A percentile compares a stretch with the other conserved stretches of the same genome.
Conservation (phyloP, 1,284 basidiomycete genomes). For the Boletus mariae region DNA sequence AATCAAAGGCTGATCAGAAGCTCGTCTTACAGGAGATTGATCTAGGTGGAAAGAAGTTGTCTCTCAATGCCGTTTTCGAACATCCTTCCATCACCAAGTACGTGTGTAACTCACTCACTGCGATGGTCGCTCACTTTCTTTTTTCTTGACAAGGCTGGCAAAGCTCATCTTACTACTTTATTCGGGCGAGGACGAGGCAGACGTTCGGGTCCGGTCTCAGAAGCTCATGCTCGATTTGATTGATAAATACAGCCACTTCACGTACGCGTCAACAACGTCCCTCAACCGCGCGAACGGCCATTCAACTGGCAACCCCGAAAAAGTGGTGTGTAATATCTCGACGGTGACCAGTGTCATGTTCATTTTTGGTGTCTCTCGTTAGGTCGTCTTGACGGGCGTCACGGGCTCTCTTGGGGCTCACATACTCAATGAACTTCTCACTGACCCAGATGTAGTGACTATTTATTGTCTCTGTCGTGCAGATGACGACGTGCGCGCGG, state of each 20-base stretch:
- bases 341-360: neutral
- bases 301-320: constrained; percentile 6
- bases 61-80: constrained; percentile 26
- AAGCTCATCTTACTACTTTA: constrained; percentile 14
- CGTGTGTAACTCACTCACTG: neutral
- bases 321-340: constrained; percentile 11
- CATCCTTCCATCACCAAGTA: constrained; percentile 27
- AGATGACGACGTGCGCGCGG: constrained; percentile 36
- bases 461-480: constrained; percentile 56
- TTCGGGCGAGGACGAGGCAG: constrained; percentile 10
- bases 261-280: neutral
- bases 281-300: neutral
- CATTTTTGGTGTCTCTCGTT: neutral
- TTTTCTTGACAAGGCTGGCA: constrained; percentile 16
- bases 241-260: constrained; percentile 26
- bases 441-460: constrained; percentile 34
- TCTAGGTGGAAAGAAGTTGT: constrained; percentile 22
- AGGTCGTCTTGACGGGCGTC: constrained; percentile 52
- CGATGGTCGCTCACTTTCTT: neutral
- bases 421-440: constrained; percentile 46
- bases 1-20: no score
- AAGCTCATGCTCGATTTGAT: constrained; percentile 25
- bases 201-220: constrained; percentile 8
- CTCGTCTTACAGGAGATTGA: constrained; percentile 19
- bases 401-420: constrained; percentile 63